Evolutionary conservation across 2,329 filamentous ascomycete species (phyloP).

Genomic region (Reticulascus tulasneorum): DNA sequence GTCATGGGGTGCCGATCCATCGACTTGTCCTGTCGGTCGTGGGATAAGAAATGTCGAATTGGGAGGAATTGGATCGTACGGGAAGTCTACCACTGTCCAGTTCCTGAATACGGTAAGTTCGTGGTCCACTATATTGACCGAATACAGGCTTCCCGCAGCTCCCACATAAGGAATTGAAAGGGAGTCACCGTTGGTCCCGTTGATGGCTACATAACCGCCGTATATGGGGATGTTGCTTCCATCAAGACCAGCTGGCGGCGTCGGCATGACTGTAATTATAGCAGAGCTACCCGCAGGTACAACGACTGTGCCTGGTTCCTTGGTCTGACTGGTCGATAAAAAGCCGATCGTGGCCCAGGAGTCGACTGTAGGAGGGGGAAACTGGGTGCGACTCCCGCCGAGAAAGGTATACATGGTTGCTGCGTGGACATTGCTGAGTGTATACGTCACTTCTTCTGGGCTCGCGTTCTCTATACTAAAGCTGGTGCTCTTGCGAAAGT

Average conservation of each 20-base stretch:
- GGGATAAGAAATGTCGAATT: conserved; percentile 20
- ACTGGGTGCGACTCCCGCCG: conserved; percentile 6
- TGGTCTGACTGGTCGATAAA: too few species aligned
- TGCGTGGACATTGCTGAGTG: conserved; percentile 28
- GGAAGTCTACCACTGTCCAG: too few species aligned
- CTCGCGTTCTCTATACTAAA: conserved; percentile 38
- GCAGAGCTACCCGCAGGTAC: conserved; percentile 26
- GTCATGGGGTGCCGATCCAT: neutral
- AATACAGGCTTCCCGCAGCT: conserved; percentile 22
- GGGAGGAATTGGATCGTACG: conserved; percentile 11
- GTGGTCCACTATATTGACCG: conserved; percentile 4
- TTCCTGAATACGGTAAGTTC: conserved; percentile 9
- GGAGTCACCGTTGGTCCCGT: conserved; percentile 29
- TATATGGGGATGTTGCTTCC: conserved; percentile 32
- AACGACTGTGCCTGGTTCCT: conserved; percentile 36
- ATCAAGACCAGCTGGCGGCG: conserved; percentile 23
- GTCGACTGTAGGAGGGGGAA: conserved; percentile 14
- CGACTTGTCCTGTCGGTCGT: conserved; percentile 5
- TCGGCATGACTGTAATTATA: conserved; percentile 22
- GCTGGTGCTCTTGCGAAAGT: conserved; percentile 26
- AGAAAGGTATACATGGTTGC: conserved; percentile 33
- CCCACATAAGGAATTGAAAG: conserved; percentile 36
- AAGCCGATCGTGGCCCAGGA: conserved; percentile 15
- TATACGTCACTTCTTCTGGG: conserved; percentile 28
- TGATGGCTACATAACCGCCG: conserved; percentile 36